A percentile compares a stretch with the other conserved stretches of the same genome.
These are phyloP conservation scores for Fusarium heterosporum DNA, from an alignment of 2,329 filamentous ascomycete species.

Conservation along the genomic window DNA sequence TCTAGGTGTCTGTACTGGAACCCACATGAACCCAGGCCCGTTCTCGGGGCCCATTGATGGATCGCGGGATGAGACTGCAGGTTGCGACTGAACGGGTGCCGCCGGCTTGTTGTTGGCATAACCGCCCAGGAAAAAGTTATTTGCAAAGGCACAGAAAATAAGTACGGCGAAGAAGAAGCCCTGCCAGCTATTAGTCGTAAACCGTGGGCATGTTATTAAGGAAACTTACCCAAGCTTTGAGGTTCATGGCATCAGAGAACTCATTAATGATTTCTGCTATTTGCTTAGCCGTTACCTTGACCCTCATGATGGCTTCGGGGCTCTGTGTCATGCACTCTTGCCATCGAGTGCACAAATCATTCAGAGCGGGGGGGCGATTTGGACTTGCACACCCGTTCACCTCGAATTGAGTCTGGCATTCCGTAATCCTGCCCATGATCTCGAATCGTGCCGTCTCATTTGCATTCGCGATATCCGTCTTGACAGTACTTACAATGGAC, in stretches of 20 bases:
- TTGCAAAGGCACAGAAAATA: constrained; percentile 61
- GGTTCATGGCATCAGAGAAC: constrained; percentile 90
- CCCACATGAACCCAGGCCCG: constrained; percentile 61
- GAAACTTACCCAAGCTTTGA: constrained; percentile 73
- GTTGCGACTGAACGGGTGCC: constrained; percentile 45
- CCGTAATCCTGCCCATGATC: constrained; percentile 77
- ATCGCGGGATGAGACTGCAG: constrained; percentile 36
- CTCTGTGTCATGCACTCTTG: constrained; percentile 88
- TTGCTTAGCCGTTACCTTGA: constrained; percentile 85
- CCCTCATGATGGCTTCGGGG: constrained; percentile 79
- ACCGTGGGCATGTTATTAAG: not conserved
- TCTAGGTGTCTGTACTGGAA: constrained; percentile 63
- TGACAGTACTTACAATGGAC: constrained; percentile 75
- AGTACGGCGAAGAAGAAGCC: constrained; percentile 64
- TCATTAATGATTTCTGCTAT: constrained; percentile 94
- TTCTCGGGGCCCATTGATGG: constrained; percentile 47
- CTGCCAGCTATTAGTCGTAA: constrained; percentile 49
- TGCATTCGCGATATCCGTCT: constrained; percentile 79
- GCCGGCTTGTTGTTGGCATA: constrained; percentile 48
- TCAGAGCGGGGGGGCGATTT: constrained; percentile 80
- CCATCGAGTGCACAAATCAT: constrained; percentile 81
- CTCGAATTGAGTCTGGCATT: constrained; percentile 78
- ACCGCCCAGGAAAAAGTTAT: constrained; percentile 61
- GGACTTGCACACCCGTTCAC: constrained; percentile 78
- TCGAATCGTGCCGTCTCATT: constrained; percentile 75